Evolutionary conservation across 495 filamentous ascomycete species (phyloP).

Genomic region (Hyphodiscus hymeniophilus): DNA sequence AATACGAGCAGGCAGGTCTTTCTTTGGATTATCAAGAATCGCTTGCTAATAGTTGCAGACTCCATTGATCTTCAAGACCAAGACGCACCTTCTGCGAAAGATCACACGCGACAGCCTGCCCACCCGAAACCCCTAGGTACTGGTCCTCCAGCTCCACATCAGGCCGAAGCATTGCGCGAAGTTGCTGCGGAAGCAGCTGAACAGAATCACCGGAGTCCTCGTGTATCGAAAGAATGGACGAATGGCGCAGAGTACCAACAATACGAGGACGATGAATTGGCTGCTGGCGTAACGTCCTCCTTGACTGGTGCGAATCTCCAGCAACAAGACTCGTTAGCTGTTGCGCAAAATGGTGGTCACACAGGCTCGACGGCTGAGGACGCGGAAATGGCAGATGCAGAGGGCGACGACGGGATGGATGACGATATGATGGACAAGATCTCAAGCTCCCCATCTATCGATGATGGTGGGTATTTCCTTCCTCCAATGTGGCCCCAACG

Average conservation of each 20-base stretch:
- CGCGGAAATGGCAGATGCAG: conserved; percentile 62
- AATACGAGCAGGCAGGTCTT: conserved; percentile 21
- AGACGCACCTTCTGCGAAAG: conserved; percentile 72
- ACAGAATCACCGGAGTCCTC: conserved; percentile 39
- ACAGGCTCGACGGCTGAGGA: conserved; percentile 36
- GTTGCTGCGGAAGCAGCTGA: conserved; percentile 66
- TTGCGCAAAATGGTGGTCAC: conserved; percentile 45
- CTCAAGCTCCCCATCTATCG: conserved; percentile 94
- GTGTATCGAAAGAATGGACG: conserved; percentile 40
- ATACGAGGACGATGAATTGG: conserved; percentile 41
- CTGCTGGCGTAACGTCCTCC: conserved; percentile 35
- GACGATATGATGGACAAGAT: conserved; percentile 96
- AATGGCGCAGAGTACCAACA: conserved; percentile 39
- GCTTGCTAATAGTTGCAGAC: conserved; percentile 44
- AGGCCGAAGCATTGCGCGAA: conserved; percentile 72
- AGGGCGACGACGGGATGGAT: conserved; percentile 66
- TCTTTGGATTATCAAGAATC: background rate
- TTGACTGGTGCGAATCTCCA: conserved; percentile 24
- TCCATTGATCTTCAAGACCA: conserved; percentile 91
- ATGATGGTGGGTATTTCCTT: conserved; percentile 79
- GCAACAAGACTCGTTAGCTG: conserved; percentile 44
- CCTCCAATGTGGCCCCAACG: conserved; percentile 26
- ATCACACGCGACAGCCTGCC: conserved; percentile 50
- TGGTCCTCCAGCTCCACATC: conserved; percentile 69
- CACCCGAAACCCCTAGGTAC: conserved; percentile 56